Percentiles rank a stretch among this genome's conserved stretches.
Evolutionary conservation across 345 rosid species (phyloP).

Genomic region (Eucalyptus marginata): DNA sequence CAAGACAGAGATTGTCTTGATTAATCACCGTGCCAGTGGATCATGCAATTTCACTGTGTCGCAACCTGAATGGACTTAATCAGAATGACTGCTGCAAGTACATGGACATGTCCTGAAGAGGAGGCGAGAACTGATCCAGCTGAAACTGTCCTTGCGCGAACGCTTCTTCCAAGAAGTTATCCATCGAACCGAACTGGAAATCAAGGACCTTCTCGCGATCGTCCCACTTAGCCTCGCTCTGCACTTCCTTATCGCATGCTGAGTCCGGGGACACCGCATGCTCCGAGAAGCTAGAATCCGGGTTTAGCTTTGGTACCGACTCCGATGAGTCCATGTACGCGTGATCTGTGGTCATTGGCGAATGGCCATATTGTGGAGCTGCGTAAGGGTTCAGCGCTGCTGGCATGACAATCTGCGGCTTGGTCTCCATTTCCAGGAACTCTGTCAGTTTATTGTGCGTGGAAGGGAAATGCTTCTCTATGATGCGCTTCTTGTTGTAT

Average conservation of each 20-base stretch:
- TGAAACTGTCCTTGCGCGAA: constrained; percentile 36
- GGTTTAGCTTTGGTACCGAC: constrained; percentile 32
- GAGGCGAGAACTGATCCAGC: constrained; percentile 16
- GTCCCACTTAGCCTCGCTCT: constrained; percentile 40
- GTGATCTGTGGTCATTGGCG: background rate
- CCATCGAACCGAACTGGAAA: constrained; percentile 22
- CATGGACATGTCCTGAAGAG: constrained; percentile 23
- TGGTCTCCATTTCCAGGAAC: constrained; percentile 17
- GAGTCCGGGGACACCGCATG: constrained; percentile 49
- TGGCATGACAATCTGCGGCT: constrained; percentile 11
- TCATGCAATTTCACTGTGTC: background rate
- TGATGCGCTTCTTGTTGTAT: constrained; percentile 72
- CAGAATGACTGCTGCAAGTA: constrained; percentile 9
- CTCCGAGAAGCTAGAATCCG: constrained; percentile 62
- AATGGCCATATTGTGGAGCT: background rate
- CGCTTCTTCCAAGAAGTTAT: constrained; percentile 30
- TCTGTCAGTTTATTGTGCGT: background rate
- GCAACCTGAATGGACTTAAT: background rate
- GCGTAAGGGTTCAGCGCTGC: background rate
- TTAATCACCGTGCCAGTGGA: background rate
- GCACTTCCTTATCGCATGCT: constrained; percentile 39
- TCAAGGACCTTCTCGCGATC: constrained; percentile 9
- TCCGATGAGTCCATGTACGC: constrained; percentile 38
- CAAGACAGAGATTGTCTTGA: background rate
- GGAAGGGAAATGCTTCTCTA: constrained; percentile 34